phyloP scores from a whole-genome alignment of 768 basidiomycete genomes.

The Ephemerocybe angulata region DNA sequence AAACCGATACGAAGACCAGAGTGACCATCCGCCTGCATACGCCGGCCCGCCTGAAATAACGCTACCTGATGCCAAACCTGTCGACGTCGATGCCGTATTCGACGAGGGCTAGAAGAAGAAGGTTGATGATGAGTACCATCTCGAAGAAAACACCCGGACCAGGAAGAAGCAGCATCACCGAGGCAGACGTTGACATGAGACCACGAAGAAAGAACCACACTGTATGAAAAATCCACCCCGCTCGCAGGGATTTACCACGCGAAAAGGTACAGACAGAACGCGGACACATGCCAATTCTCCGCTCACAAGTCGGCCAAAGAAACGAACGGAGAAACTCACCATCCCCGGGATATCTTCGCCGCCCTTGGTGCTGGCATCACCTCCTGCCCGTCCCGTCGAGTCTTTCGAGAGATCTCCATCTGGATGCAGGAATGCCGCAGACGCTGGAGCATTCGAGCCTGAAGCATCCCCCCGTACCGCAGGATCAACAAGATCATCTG shows the following conservation, averaged over 20 bases:
- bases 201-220: not conserved
- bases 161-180: not conserved
- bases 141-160: not conserved
- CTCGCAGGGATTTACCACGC: too few relatives aligned
- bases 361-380: constrained; percentile 14
- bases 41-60: not conserved
- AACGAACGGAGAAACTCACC: constrained; percentile 13
- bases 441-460: constrained; percentile 2
- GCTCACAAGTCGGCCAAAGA: constrained; percentile 8
- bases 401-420: constrained; percentile 16
- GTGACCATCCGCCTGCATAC: constrained; percentile 5
- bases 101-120: not conserved
- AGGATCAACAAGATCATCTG: constrained; percentile 55
- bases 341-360: constrained; percentile 27
- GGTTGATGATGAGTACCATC: constrained; percentile 2
- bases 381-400: constrained; percentile 15
- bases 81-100: constrained; percentile 6
- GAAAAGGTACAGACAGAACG: not conserved
- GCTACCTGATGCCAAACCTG: not conserved
- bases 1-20: constrained; percentile 11
- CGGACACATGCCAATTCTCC: constrained; percentile 5
- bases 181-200: not conserved
- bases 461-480: constrained; percentile 12
- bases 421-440: constrained; percentile 5
- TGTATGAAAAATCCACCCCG: too few relatives aligned